phyloP scores from a whole-genome alignment of 257 asterid genomes.

The Dorcoceras hygrometricum region DNA sequence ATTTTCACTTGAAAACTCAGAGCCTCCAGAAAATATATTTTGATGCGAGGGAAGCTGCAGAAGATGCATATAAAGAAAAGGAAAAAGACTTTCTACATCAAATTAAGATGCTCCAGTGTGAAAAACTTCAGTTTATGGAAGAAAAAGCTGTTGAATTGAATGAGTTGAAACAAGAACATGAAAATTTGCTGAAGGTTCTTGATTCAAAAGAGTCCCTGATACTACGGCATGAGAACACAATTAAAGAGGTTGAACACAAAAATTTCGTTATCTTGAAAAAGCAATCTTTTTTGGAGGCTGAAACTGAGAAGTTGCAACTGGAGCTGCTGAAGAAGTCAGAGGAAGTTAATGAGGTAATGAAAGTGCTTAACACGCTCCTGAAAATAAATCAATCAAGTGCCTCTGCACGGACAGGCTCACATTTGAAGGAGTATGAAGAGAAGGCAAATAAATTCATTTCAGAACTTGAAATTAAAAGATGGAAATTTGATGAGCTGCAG shows the following conservation, averaged over 20 bases:
- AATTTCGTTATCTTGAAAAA: conserved; percentile 38
- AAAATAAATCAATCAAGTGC: conserved; percentile 39
- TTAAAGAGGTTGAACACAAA: conserved; percentile 45
- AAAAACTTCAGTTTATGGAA: conserved; percentile 51
- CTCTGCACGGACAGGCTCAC: conserved; percentile 46
- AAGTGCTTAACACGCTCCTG: conserved; percentile 54
- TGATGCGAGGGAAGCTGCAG: conserved; percentile 73
- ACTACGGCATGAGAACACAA: conserved; percentile 33
- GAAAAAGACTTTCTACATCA: conserved; percentile 52
- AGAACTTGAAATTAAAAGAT: conserved; percentile 41
- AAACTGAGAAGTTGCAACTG: conserved; percentile 40
- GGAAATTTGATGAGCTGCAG: conserved; percentile 42
- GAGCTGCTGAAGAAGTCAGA: conserved; percentile 50
- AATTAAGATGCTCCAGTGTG: conserved; percentile 50
- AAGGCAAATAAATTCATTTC: conserved; percentile 37
- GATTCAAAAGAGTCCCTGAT: conserved; percentile 36
- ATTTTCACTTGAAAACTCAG: conserved; percentile 42
- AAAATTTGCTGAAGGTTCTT: conserved; percentile 36
- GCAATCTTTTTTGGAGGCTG: conserved; percentile 44
- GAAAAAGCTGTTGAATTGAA: conserved; percentile 40
- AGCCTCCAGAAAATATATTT: conserved; percentile 49
- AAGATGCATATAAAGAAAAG: conserved; percentile 55
- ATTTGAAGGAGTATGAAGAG: conserved; percentile 51
- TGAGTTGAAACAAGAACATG: conserved; percentile 32
- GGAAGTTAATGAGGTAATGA: conserved; percentile 61